Evolutionary conservation across 768 basidiomycete species (phyloP), one percentile per base, ranked within the genome.

Genomic region (Amanita pallidorosea): DNA sequence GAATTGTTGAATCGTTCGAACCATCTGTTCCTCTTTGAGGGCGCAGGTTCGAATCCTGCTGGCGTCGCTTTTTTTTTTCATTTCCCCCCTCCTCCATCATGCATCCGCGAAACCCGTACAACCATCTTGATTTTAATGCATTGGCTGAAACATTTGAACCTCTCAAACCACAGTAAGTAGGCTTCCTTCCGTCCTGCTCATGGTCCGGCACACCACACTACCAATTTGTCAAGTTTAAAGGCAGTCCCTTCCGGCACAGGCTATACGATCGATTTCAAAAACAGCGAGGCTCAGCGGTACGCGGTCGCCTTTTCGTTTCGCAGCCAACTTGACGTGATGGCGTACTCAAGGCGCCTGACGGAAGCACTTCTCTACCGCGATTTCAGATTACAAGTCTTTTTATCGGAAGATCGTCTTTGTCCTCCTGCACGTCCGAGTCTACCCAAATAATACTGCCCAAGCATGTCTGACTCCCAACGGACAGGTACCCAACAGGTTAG

Each of bases 391-490:
- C 67, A 67, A 29, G 57, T 94, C 0, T 57, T 67, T 3, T 65
- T 96, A 11, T 86, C 87, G 2, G 61, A 70, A 2, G 76, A 90
- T 64, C 70, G 93, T 49, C 67, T 96, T 5, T 95, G 93, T 64
- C 94, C 94, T 29, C 87, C 93, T 0, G 92, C 95, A 60, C 52
- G 80, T 63, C 11, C 23, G 20, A 20, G 46, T 52, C 54, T 12
- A 25, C 34, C 52, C n/a, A 31, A 7, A 55, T 42, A n/a, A n/a
- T n/a, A n/a, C 46, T 29, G 18, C 15, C 20, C 20, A 8, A 43
- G 47, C 45, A 31, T 22, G 42, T 42, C 25, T 27, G 29, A 29
- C 35, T 25, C 34, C 13, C 15, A 36, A 34, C 7, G 49, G 22
- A 22, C 51, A 88, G 87, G 76, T 88, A 7, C 84, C 87, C 0